Conservation (phyloP, 2,329 filamentous ascomycete species). For the Juglanconis oblonga region DNA sequence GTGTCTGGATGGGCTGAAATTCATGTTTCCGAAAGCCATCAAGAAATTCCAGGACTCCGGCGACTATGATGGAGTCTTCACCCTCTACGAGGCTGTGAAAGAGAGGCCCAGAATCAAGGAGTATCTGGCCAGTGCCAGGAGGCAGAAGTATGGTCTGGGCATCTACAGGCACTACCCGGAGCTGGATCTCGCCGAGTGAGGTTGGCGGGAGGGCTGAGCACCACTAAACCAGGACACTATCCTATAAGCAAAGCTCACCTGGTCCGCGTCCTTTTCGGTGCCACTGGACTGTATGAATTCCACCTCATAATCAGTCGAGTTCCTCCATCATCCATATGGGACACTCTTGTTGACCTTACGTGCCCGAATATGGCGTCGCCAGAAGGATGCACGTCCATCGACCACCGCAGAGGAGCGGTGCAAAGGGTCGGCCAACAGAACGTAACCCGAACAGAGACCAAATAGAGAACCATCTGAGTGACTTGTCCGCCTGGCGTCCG, state of each 20-base stretch:
- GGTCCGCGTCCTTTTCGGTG: too few species aligned
- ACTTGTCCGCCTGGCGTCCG: too few species aligned
- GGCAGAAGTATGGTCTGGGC: constrained; percentile 59
- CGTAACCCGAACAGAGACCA: too few species aligned
- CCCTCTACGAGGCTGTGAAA: constrained; percentile 61
- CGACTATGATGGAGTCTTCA: constrained; percentile 61
- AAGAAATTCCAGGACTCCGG: constrained; percentile 49
- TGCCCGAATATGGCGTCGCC: too few species aligned
- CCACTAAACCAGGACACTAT: not conserved
- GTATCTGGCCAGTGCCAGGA: constrained; percentile 65
- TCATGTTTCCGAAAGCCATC: constrained; percentile 69
- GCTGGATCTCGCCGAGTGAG: constrained; percentile 51
- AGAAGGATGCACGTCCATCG: too few species aligned
- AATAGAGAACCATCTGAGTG: too few species aligned
- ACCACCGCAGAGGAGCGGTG: too few species aligned
- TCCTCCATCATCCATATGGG: too few species aligned
- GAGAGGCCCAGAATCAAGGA: constrained; percentile 61
- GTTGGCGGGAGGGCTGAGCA: not conserved
- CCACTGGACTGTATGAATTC: not conserved
- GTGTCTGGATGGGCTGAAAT: constrained; percentile 57
- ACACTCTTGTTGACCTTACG: too few species aligned
- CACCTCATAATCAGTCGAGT: too few species aligned
- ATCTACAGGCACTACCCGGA: constrained; percentile 73
- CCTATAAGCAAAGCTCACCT: too few species aligned
- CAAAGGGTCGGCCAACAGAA: too few species aligned